Percentiles rank a stretch among this genome's conserved stretches.
Evolutionary conservation across 2,329 filamentous ascomycete species (phyloP).

Genomic region (Ascochyta fabae): DNA sequence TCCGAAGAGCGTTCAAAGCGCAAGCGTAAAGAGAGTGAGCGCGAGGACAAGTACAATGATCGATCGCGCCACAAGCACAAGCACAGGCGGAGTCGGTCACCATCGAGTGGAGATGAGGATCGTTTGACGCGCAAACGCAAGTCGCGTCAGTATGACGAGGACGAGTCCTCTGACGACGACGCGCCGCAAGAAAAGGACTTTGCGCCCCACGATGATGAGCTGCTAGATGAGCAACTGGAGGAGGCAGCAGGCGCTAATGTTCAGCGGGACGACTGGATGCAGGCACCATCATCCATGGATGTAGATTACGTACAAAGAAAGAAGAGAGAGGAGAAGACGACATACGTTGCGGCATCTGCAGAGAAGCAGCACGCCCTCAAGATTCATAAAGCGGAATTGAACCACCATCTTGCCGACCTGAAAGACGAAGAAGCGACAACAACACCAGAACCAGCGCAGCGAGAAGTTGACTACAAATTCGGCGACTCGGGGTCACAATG

Average conservation of each 20-base stretch:
- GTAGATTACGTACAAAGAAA: slow-evolving; percentile 80
- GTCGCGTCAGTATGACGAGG: slow-evolving; percentile 43
- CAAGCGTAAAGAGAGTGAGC: slow-evolving; percentile 48
- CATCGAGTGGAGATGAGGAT: slow-evolving; percentile 46
- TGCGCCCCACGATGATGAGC: slow-evolving; percentile 51
- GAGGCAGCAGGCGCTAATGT: slow-evolving; percentile 50
- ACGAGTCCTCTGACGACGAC: slow-evolving; percentile 38
- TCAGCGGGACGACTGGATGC: slow-evolving; percentile 93
- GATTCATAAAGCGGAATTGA: slow-evolving; percentile 82
- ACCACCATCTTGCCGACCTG: slow-evolving; percentile 70
- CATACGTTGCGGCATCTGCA: slow-evolving; percentile 53
- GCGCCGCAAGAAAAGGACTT: slow-evolving; percentile 54
- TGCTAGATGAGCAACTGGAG: slow-evolving; percentile 52
- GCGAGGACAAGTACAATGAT: slow-evolving; percentile 49
- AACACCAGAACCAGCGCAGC: slow-evolving; percentile 58
- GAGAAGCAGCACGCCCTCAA: slow-evolving; percentile 70
- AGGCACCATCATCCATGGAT: slow-evolving; percentile 79
- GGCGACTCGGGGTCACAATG: slow-evolving; percentile 90
- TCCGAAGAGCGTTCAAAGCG: slow-evolving; percentile 51
- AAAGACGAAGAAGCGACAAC: slow-evolving; percentile 45
- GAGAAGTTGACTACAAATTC: slow-evolving; percentile 80
- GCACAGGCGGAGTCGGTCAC: slow-evolving; percentile 29
- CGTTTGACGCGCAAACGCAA: slow-evolving; percentile 42
- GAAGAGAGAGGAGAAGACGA: slow-evolving; percentile 55
- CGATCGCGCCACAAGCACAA: slow-evolving; percentile 46